Conservation (phyloP, 1,139 yeast species). For the Starmera stellimalicola region DNA sequence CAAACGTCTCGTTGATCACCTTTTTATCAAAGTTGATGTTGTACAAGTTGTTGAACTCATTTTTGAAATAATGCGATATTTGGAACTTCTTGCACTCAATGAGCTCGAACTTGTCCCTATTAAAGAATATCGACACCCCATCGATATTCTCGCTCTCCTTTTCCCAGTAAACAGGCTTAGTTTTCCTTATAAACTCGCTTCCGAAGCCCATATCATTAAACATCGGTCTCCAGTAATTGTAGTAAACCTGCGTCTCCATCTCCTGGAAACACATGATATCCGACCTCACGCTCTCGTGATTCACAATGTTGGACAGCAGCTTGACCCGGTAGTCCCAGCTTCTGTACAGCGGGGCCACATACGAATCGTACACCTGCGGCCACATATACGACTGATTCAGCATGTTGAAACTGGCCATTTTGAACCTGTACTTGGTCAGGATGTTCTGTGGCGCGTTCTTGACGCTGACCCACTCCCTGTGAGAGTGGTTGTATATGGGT, state of each 20-base stretch:
- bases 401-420: conserved; percentile 41
- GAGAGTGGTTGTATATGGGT: neutral
- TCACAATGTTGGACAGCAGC: conserved; percentile 29
- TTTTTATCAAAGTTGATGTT: conserved; percentile 27
- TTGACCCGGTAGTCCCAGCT: conserved; percentile 42
- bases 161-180: conserved; percentile 43
- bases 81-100: conserved; percentile 27
- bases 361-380: conserved; percentile 40
- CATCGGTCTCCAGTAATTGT: conserved; percentile 32
- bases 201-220: conserved; percentile 25
- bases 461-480: neutral
- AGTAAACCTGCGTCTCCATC: conserved; percentile 40
- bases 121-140: conserved; percentile 47
- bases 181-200: conserved; percentile 38
- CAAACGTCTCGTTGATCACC: conserved; percentile 30
- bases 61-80: conserved; percentile 12
- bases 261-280: conserved; percentile 58
- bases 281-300: conserved; percentile 31
- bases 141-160: conserved; percentile 33
- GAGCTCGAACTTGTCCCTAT: conserved; percentile 35
- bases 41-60: conserved; percentile 25
- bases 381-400: conserved; percentile 49
- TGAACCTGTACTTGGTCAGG: conserved; percentile 13
- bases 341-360: conserved; percentile 34
- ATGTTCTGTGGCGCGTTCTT: neutral